Evolutionary conservation across 176 grass and related monocot genomes (phyloP), one percentile per base, ranked within the genome.

Genomic region (Tillandsia leiboldiana): DNA sequence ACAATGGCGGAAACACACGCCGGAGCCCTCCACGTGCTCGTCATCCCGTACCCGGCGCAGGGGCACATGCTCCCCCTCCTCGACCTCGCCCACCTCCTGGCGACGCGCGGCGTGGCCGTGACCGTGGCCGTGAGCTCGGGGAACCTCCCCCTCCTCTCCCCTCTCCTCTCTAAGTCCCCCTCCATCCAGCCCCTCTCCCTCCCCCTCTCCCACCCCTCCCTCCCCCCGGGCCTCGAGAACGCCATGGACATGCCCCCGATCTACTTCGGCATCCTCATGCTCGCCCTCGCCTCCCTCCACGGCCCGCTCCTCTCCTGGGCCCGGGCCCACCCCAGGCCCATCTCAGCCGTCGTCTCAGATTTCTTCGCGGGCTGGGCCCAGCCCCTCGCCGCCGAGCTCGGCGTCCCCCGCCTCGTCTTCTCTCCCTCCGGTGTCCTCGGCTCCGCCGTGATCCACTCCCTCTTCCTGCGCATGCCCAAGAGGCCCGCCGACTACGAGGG

Each of bases 331-430:
- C 33, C 59, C 1, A 65, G 75, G 28, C 83, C 80, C 18, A 52
- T 86, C 23, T 73, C 20, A 10, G 75, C 70, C 50, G 65, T 94
- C 64, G 2, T 94, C 17, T 88, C 78, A 2, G 83, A 94, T 49
- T 82, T 81, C 27, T 90, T 94, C 73, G 72, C 73, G 18, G 83
- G 81, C 8, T 94, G 90, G 90, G 78, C 80, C 66, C 86, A 89
- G 24, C 79, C 77, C 5, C 73, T 89, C 17, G 77, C 86, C 1
- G 77, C 26, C 2, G 71, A 89, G 28, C 54, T 94, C 29, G 75
- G 72, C 14, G 70, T 76, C 57, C 80, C 78, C 10, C 75, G 86
- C 9, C 0, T 93, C 11, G 70, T 82, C 49, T 89, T 94, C 78
- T 79, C 68, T 48, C 76, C 90, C 2, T 81, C 72, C 0, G 81